Evolutionary conservation across 768 basidiomycete species (phyloP), one percentile per base, ranked within the genome.

Genomic region (Boletus coccyginus): DNA sequence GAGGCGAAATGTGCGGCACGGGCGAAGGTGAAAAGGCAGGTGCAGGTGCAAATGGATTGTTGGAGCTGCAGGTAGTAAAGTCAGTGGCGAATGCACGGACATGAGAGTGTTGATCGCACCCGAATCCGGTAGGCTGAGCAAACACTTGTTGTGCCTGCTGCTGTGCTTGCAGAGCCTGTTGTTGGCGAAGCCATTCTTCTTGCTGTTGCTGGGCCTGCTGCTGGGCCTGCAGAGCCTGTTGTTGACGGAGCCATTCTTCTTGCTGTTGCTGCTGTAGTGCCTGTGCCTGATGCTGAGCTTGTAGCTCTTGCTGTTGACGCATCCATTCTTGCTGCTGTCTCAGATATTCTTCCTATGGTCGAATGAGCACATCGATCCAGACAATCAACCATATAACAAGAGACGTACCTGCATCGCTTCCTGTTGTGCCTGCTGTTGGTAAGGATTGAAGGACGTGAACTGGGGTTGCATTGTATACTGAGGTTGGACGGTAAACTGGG

Each of bases 371-470:
- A 45, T 46, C 19, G 12, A 55, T 53, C 33, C 29, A n/a, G 10
- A 24, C 13, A 33, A 19, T 33, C 29, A 31, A 29, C 11, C 3
- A 2, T 38, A 45, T 36, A 12, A 27, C 2, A 29, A 24, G 16
- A 31, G 13, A 43, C 17, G 41, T 45, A 78, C 82, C 75, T 90
- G 90, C 64, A 86, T 82, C 16, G 87, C 87, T 71, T 96, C 93
- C 64, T 95, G 93, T 64, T 95, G 90, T 46, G 88, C 84, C 68
- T 95, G 95, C 69, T 94, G 93, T 66, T 92, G 90, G 60, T 92
- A 94, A 0, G 92, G 92, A 71, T 98, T 98, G 80, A 93, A 98
- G 1, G 90, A 86, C 9, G 92, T 94, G 70, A 90, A 92, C 64
- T 95, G 94, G 0, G 90, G 90, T 62, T 88, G 88, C 44, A 93